Percentiles rank a stretch among this genome's conserved stretches.
phyloP scores from a whole-genome alignment of 768 basidiomycete genomes.

The Rhodotorula diobovata region DNA sequence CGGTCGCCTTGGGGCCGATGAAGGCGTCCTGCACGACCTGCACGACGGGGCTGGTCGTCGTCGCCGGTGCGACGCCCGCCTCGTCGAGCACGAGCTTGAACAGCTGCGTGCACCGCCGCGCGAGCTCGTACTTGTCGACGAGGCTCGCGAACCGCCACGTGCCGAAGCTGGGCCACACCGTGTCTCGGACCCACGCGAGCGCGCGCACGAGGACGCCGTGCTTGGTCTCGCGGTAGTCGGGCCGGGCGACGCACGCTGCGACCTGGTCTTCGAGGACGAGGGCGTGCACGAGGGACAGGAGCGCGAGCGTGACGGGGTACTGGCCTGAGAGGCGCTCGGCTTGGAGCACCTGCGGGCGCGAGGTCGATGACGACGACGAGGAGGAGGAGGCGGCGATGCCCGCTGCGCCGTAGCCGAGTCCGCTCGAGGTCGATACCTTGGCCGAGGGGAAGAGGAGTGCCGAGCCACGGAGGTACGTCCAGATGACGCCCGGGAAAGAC shows the following conservation, averaged over 20 bases:
- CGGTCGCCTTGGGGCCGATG: constrained; percentile 62
- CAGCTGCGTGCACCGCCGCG: constrained; percentile 60
- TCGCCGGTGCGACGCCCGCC: constrained; percentile 2
- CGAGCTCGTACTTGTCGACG: constrained; percentile 78
- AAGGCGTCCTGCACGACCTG: constrained; percentile 61
- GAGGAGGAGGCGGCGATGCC: background rate
- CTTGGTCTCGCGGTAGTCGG: constrained; percentile 66
- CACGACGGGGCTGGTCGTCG: background rate
- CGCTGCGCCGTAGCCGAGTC: background rate
- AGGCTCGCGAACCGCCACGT: constrained; percentile 81
- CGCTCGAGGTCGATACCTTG: background rate
- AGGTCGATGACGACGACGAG: background rate
- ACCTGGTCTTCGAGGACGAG: constrained; percentile 69
- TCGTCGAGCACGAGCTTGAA: constrained; percentile 60
- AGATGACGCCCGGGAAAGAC: constrained; percentile 72
- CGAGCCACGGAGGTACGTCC: constrained; percentile 80
- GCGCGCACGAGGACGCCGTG: constrained; percentile 79
- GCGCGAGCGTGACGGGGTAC: constrained; percentile 75
- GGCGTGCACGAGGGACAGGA: constrained; percentile 70
- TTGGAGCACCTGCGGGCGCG: constrained; percentile 50
- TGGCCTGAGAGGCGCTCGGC: constrained; percentile 66
- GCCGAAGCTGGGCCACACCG: constrained; percentile 80
- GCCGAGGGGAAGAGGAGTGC: constrained; percentile 62
- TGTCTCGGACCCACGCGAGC: constrained; percentile 69
- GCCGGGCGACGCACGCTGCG: constrained; percentile 54